Evolutionary conservation across 73 alveolate genomes (phyloP).

Genomic region (Tetrahymena elliotti): DNA sequence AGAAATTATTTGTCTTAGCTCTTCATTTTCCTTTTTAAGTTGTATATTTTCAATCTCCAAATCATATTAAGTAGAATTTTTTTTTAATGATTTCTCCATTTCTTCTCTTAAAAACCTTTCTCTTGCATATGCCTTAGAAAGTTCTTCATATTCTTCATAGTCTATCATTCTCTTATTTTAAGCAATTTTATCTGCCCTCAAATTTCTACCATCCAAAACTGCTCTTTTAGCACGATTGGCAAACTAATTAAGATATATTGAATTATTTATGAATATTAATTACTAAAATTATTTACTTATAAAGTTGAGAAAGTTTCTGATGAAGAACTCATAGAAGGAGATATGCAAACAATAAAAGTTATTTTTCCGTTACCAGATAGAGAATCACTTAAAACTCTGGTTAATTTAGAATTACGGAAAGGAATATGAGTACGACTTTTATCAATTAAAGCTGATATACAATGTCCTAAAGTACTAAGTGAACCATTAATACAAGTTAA

Average conservation of each 20-base stretch:
- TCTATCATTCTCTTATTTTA: not conserved
- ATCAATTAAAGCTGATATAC: constrained; percentile 92
- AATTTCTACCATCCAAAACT: constrained; percentile 42
- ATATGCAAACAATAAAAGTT: constrained; percentile 60
- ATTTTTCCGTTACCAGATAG: constrained; percentile 93
- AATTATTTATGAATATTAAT: not conserved
- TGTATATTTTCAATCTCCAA: not conserved
- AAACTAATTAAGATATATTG: not conserved
- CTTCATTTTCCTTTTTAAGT: constrained; percentile 36
- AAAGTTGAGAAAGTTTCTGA: constrained; percentile 58
- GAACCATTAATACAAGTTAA: constrained; percentile 71
- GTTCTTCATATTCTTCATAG: constrained; percentile 31
- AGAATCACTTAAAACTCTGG: constrained; percentile 89
- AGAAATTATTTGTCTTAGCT: not conserved
- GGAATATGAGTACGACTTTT: constrained; percentile 82
- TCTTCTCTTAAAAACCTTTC: constrained; percentile 35
- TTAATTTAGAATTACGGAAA: constrained; percentile 93
- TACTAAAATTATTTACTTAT: not conserved
- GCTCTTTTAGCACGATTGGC: constrained; percentile 47
- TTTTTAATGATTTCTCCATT: constrained; percentile 5
- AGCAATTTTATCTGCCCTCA: not conserved
- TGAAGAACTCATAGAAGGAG: constrained; percentile 32
- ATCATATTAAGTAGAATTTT: constrained; percentile 19
- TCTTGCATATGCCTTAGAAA: constrained; percentile 12
- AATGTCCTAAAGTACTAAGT: constrained; percentile 93